Conservation (phyloP, 345 rosid genomes). For the Acer yangbiense region DNA sequence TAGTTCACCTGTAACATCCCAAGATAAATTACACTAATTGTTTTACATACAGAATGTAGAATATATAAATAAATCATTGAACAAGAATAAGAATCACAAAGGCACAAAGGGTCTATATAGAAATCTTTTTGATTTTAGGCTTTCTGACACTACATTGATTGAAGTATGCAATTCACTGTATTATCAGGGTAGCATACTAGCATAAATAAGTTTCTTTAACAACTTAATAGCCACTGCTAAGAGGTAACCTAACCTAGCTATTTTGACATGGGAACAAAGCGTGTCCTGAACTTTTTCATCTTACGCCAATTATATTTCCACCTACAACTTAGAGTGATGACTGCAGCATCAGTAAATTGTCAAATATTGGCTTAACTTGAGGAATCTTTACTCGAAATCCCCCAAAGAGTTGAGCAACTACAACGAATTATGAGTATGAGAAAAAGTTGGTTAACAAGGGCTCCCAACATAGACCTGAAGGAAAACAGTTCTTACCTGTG, state of each 20-base stretch:
- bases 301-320: background rate
- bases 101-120: conserved; percentile 1
- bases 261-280: background rate
- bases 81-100: background rate
- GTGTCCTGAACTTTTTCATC: background rate
- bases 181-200: background rate
- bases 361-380: background rate
- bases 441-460: background rate
- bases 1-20: conserved; percentile 70
- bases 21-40: background rate
- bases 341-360: conserved; percentile 7
- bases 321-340: background rate
- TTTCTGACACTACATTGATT: background rate
- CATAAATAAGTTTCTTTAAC: background rate
- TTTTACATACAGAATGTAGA: background rate
- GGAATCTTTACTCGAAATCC: background rate
- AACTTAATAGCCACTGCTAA: background rate
- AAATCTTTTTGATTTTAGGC: conserved; percentile 2
- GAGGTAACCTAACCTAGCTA: background rate
- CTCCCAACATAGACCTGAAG: conserved; percentile 6
- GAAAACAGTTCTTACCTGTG: conserved; percentile 53
- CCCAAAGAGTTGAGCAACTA: background rate
- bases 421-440: background rate
- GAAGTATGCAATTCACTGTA: background rate
- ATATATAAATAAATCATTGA: background rate